Evolutionary conservation across 164 flowering plant species (phyloP), one percentile per base, ranked within the genome.

Genomic region (Chimonanthus praecox): DNA sequence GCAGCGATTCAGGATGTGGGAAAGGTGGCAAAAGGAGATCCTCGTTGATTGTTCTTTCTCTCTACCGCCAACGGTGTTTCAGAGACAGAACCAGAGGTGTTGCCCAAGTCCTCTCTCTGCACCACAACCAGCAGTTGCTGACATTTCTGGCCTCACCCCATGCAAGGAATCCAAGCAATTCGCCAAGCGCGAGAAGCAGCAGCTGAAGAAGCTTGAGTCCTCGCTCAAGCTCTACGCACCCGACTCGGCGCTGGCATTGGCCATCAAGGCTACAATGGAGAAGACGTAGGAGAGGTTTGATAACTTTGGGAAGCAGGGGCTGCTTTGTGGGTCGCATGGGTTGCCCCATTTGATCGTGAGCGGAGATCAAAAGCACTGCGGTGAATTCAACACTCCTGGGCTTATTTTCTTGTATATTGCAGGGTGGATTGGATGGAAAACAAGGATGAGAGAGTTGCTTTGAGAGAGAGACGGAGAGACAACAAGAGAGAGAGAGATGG

Each of bases 341-440:
- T 75, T 94, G 18, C 98, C 97, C 0, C 98, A 94, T 77, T 76
- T 94, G 91, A 94, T 94, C 11, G 98, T 92, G 77, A 94, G 90
- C 78, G 97, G 98, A 2, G 98, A 94, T 74, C 98, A 94, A 82
- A 78, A 94, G 79, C 98, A 94, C 81, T 94, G 98, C 97, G 98
- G 98, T 7, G 21, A 97, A 94, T 94, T 94, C 76, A 87, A 92
- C 78, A 94, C 97, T 0, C 98, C 98, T 0, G 98, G 98, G 64
- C 68, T 94, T 3, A 67, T 94, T 80, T 94, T 94, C 85, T 78
- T 94, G 71, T 94, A 94, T 90, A 94, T 94, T 44, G 98, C 98
- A 0, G 98, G 98, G 2, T 94, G 98, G 98, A 94, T 94, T 7
- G 98, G 98, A 78, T 92, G 98, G 98, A 97, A 33, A 3, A 47